A percentile compares a stretch with the other conserved stretches of the same genome.
Conservation (phyloP, 164 flowering plant species). For the grape (Vitis vinifera) region DNA sequence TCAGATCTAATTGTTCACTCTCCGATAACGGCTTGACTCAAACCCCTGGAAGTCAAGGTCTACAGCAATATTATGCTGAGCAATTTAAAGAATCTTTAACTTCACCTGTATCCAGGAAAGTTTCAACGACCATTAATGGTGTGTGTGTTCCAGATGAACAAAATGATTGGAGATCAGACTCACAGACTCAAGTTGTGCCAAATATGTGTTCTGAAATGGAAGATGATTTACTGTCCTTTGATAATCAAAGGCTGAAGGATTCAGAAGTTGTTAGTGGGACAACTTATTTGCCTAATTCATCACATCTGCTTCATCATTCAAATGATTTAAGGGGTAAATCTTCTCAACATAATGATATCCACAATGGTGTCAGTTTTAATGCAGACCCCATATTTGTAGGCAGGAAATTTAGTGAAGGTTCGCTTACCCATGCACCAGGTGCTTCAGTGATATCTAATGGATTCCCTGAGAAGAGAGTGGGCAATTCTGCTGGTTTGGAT, state of each 20-base stretch:
- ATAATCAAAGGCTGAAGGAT: slow-evolving; percentile 52
- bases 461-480: slow-evolving; percentile 21
- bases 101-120: slow-evolving; percentile 14
- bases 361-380: slow-evolving; percentile 13
- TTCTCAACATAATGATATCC: slow-evolving; percentile 19
- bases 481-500: slow-evolving; percentile 17
- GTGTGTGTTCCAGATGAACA: slow-evolving; percentile 13
- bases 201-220: slow-evolving; percentile 29
- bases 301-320: slow-evolving; percentile 15
- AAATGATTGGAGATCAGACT: slow-evolving; percentile 23
- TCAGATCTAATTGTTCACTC: slow-evolving; percentile 13
- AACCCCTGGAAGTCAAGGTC: slow-evolving; percentile 19
- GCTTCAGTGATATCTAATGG: slow-evolving; percentile 29
- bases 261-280: slow-evolving; percentile 38
- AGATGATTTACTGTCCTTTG: slow-evolving; percentile 47
- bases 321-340: slow-evolving; percentile 25
- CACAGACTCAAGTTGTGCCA: slow-evolving; percentile 13
- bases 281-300: slow-evolving; percentile 17
- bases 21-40: slow-evolving; percentile 16
- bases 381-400: slow-evolving; percentile 26
- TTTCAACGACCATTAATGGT: slow-evolving; percentile 9
- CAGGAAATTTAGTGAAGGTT: slow-evolving; percentile 19
- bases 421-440: slow-evolving; percentile 20
- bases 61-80: slow-evolving; percentile 18
- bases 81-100: slow-evolving; percentile 21